Conservation (phyloP, 2,329 filamentous ascomycete species). For the Xylaria multiplex region DNA sequence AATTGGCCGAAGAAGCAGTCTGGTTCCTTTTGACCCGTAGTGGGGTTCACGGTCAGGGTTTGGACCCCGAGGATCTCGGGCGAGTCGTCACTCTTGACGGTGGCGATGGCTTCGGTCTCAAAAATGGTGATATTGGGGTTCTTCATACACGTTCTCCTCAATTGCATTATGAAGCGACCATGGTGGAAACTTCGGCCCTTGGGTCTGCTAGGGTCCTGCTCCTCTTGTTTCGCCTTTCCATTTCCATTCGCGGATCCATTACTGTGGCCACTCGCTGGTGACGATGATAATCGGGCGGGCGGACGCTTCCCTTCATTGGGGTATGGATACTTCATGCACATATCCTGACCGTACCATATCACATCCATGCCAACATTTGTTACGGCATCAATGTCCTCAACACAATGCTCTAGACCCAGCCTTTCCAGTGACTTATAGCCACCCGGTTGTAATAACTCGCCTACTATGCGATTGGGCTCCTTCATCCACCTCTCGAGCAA, state of each 20-base stretch:
- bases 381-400: constrained; percentile 89
- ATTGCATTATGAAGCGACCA: constrained; percentile 86
- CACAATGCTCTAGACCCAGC: constrained; percentile 81
- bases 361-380: constrained; percentile 88
- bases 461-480: constrained; percentile 94
- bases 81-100: constrained; percentile 75
- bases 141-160: constrained; percentile 77
- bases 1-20: constrained; percentile 90
- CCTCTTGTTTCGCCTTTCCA: constrained; percentile 37
- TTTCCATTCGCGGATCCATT: constrained; percentile 47
- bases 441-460: constrained; percentile 92
- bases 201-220: constrained; percentile 57
- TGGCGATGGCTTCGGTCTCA: constrained; percentile 84
- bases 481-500: constrained; percentile 89
- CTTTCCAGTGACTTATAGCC: constrained; percentile 83
- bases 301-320: constrained; percentile 55
- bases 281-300: constrained; percentile 19
- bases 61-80: constrained; percentile 85
- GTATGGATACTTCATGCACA: constrained; percentile 81
- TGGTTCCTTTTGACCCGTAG: constrained; percentile 63
- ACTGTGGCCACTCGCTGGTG: constrained; percentile 37
- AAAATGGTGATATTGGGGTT: constrained; percentile 89
- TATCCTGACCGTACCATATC: constrained; percentile 78
- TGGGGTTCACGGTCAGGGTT: constrained; percentile 70
- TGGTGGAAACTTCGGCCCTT: constrained; percentile 91